These are phyloP conservation scores for Exophiala sp. DNA, from an alignment of 2,329 filamentous ascomycete species.

Conservation along the genomic window DNA sequence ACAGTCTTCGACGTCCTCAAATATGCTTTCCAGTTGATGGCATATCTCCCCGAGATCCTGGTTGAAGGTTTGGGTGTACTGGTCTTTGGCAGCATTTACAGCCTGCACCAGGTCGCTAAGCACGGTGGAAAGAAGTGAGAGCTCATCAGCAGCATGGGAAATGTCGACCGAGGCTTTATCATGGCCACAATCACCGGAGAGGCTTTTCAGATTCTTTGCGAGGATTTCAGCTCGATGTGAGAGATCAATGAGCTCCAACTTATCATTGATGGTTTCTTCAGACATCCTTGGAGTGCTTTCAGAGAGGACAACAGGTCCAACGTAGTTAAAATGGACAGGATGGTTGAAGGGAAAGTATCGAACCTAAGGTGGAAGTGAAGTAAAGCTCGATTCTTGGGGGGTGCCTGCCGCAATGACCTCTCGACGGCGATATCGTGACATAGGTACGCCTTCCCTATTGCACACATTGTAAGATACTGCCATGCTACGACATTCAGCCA, in stretches of 20 bases:
- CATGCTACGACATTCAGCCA: no score
- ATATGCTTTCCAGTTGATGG: conserved; percentile 21
- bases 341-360: no score
- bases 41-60: conserved; percentile 27
- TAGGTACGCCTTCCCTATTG: no score
- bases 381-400: no score
- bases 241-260: conserved; percentile 4
- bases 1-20: conserved; percentile 28
- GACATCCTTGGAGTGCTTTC: neutral
- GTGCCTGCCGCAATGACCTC: no score
- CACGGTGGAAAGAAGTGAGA: conserved; percentile 19
- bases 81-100: conserved; percentile 16
- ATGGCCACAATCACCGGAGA: conserved; percentile 20
- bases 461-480: no score
- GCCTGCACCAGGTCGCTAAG: conserved; percentile 23
- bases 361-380: no score
- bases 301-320: neutral
- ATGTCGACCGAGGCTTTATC: conserved; percentile 24
- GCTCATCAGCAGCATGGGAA: conserved; percentile 19
- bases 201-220: conserved; percentile 16
- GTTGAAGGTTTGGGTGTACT: conserved; percentile 27
- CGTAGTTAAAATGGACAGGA: no score
- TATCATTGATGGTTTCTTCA: neutral
- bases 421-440: no score
- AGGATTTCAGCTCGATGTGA: conserved; percentile 20